Evolutionary conservation across 2,329 filamentous ascomycete genomes (phyloP).

Genomic region (Zymoseptoria passerinii): DNA sequence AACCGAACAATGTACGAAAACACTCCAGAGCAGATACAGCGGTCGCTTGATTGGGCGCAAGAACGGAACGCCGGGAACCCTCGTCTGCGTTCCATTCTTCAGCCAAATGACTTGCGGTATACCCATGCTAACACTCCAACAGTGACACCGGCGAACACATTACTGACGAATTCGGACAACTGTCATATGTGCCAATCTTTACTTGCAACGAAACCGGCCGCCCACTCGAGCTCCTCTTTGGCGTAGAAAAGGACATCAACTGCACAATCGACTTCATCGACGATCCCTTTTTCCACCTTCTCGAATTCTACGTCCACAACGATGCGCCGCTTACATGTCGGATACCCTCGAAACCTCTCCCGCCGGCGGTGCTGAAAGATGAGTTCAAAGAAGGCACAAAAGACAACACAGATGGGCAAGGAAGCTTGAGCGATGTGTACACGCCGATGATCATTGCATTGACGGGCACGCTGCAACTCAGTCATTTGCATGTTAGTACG

Average conservation of each 20-base stretch:
- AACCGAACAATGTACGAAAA: conserved; percentile 43
- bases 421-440: conserved; percentile 43
- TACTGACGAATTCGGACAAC: conserved; percentile 63
- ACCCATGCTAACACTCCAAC: conserved; percentile 4
- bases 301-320: conserved; percentile 96
- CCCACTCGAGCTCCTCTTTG: conserved; percentile 80
- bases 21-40: neutral
- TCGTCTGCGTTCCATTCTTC: too few species aligned
- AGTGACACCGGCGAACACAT: conserved; percentile 88
- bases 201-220: conserved; percentile 78
- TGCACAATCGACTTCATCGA: conserved; percentile 71
- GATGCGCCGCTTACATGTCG: conserved; percentile 90
- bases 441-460: conserved; percentile 83
- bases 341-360: conserved; percentile 66
- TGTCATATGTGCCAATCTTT: conserved; percentile 88
- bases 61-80: too few species aligned
- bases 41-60: neutral
- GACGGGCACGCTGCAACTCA: conserved; percentile 78
- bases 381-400: conserved; percentile 27
- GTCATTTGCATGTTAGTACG: conserved; percentile 83
- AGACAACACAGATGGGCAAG: conserved; percentile 31
- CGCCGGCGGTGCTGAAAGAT: conserved; percentile 31
- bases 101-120: neutral
- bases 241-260: conserved; percentile 69
- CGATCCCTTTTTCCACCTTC: conserved; percentile 76